These are phyloP conservation scores for Volutella citrinella DNA, from an alignment of 2,329 filamentous ascomycete genomes.

Conservation along the genomic window DNA sequence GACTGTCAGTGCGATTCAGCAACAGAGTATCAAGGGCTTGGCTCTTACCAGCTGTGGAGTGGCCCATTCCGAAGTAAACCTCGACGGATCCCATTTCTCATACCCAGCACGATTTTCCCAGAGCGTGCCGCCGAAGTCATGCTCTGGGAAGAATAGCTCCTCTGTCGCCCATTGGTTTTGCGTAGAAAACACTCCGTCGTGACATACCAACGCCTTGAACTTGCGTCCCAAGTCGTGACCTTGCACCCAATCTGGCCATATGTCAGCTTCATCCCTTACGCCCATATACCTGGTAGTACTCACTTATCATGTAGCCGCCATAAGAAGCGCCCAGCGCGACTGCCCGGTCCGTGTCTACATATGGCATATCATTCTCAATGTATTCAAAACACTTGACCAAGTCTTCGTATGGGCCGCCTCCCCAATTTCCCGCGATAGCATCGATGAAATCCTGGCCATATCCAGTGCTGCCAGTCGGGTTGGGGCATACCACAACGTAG, in stretches of 20 bases:
- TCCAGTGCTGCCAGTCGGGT: conserved; percentile 79
- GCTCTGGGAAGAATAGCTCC: conserved; percentile 68
- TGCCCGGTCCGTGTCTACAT: conserved; percentile 65
- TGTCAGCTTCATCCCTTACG: no score
- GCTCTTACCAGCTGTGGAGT: conserved; percentile 74
- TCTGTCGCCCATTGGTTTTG: conserved; percentile 63
- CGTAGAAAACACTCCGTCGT: conserved; percentile 81
- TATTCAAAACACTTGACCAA: conserved; percentile 76
- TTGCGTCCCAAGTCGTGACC: conserved; percentile 77
- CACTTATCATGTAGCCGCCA: conserved; percentile 73
- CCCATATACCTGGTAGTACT: no score
- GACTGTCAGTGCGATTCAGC: conserved; percentile 6
- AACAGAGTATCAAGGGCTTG: conserved; percentile 1
- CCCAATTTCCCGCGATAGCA: conserved; percentile 78
- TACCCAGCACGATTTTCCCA: conserved; percentile 63
- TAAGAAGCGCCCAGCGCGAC: conserved; percentile 75
- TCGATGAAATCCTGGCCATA: conserved; percentile 78
- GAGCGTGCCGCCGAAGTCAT: conserved; percentile 62
- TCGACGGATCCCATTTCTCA: conserved; percentile 67
- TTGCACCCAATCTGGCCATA: conserved; percentile 74
- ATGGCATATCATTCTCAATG: conserved; percentile 61
- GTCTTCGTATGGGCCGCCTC: conserved; percentile 79
- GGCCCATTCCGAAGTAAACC: conserved; percentile 66
- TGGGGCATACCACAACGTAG: conserved; percentile 78
- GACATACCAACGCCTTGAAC: conserved; percentile 85